A percentile compares a stretch with the other conserved stretches of the same genome.
Evolutionary conservation across 768 basidiomycete species (phyloP).

Genomic region (Xerocomellus intermedius): DNA sequence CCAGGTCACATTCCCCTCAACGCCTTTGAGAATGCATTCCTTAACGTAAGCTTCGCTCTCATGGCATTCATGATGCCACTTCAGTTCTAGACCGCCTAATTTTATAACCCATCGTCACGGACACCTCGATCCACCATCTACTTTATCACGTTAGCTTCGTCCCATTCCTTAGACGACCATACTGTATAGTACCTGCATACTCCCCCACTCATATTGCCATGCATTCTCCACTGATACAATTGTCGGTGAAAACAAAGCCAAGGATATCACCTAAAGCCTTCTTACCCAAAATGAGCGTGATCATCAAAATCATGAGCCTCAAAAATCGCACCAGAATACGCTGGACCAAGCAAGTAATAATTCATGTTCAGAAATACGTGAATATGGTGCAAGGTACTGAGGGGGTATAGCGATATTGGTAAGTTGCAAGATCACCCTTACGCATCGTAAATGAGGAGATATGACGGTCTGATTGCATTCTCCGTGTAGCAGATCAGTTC

Average conservation of each 20-base stretch:
- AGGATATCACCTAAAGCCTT: not conserved
- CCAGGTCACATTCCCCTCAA: slow-evolving; percentile 80
- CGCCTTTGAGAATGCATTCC: slow-evolving; percentile 77
- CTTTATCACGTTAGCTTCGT: slow-evolving; percentile 24
- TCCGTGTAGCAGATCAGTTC: slow-evolving; percentile 70
- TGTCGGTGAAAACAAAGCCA: not conserved
- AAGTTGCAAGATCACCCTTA: slow-evolving; percentile 1
- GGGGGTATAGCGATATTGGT: not conserved
- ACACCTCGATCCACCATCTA: slow-evolving; percentile 14
- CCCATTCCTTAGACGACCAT: slow-evolving; percentile 38
- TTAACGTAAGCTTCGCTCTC: slow-evolving; percentile 81
- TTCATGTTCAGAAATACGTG: not conserved
- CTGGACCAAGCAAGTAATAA: slow-evolving; percentile 8
- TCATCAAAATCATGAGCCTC: not conserved
- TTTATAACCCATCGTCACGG: slow-evolving; percentile 13
- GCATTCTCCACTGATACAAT: slow-evolving; percentile 1
- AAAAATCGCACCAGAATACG: not conserved
- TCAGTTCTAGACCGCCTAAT: slow-evolving; percentile 27
- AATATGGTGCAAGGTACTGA: not conserved
- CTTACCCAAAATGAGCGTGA: not conserved
- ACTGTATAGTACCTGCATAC: slow-evolving; percentile 23
- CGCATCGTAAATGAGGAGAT: slow-evolving; percentile 65
- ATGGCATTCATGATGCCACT: slow-evolving; percentile 45
- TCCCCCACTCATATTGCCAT: slow-evolving; percentile 32
- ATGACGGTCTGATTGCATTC: slow-evolving; percentile 71